Base-by-base conservation (phyloP, 805 yeast species). In the Metschnikowia orientalis region DNA sequence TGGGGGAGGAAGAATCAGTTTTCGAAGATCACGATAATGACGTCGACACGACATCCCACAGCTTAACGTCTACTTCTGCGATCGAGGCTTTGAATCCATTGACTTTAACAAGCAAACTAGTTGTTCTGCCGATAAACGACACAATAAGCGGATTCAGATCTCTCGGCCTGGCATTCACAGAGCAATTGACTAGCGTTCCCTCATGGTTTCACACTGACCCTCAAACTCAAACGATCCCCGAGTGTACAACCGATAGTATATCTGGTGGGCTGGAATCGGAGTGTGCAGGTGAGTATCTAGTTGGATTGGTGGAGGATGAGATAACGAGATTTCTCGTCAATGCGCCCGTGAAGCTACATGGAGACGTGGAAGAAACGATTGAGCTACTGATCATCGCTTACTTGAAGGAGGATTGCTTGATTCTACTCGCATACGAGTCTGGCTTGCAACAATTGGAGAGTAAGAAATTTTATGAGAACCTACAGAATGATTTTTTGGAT, bases 111-210 rank as follows among this genome's bases (percentile, higher is more conserved):
- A 61, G 58, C 37, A 54, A 53, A 33, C 47, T 61, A 18, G 61
- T 65, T 5, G 51, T 64, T 7, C 61, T 51, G 59, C 71, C 71
- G 1, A 26, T 66, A 5, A 57, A 48, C 28, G 53, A 47, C 25
- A 63, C 71, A 1, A 53, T 65, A 26, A 57, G 49, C 28, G 61
- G 62, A 9, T 51, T 63, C 48, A 50, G 47, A 34, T 48, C 42
- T n/a, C 35, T 55, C 7, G 53, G 57, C 1, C 32, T 38, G 34
- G 44, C 44, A 2, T 38, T 45, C 12, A 32, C 42, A 15, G 47
- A 43, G 13, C 42, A 35, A 13, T 31, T 45, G 8, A 31, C 42
- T 17, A 34, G 32, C 3, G 40, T 40, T 8, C 43, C 45, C 3
- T 32, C 27, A 16, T 44, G 47, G 48, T 22, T 29, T 4, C 18